These are phyloP conservation scores for Zygnema cylindricum DNA, from an alignment of 139 green algal genomes.

Conservation along the genomic window DNA sequence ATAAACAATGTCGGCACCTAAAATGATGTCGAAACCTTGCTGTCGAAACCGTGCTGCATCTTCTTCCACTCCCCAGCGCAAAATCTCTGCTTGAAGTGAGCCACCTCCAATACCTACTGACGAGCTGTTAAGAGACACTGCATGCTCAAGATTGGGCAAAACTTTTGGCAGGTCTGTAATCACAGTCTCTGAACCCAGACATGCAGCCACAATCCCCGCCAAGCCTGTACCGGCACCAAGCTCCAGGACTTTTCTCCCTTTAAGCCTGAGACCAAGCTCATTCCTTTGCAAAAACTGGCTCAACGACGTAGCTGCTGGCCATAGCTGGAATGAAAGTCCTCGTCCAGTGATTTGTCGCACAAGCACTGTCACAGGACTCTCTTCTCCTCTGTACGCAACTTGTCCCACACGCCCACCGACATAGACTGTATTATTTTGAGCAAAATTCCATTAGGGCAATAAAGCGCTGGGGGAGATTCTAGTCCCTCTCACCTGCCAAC, in stretches of 20 bases:
- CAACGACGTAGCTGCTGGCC: conserved; percentile 27
- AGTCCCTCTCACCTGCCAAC: neutral
- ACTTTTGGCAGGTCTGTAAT: conserved; percentile 48
- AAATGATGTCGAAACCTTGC: conserved; percentile 28
- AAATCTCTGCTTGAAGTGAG: neutral
- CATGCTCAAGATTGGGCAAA: conserved; percentile 19
- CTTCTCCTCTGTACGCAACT: neutral
- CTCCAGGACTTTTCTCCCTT: conserved; percentile 39
- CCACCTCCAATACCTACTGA: neutral
- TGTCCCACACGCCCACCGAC: neutral
- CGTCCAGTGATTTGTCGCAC: conserved; percentile 25
- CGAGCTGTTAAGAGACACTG: conserved; percentile 32
- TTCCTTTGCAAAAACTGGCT: conserved; percentile 30
- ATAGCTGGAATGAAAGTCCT: conserved; percentile 48
- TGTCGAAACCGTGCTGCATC: conserved; percentile 30
- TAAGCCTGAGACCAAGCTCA: neutral
- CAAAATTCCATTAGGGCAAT: neutral
- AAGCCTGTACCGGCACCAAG: conserved; percentile 46
- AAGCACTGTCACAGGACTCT: conserved; percentile 8
- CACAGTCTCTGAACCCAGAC: conserved; percentile 18
- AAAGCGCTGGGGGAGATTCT: neutral
- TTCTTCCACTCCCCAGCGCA: conserved; percentile 44
- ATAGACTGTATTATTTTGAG: neutral
- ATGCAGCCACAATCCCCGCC: conserved; percentile 34
- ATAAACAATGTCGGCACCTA: conserved; percentile 44